Conservation (phyloP, 1,284 basidiomycete genomes). For the Entoloma clypeatum region DNA sequence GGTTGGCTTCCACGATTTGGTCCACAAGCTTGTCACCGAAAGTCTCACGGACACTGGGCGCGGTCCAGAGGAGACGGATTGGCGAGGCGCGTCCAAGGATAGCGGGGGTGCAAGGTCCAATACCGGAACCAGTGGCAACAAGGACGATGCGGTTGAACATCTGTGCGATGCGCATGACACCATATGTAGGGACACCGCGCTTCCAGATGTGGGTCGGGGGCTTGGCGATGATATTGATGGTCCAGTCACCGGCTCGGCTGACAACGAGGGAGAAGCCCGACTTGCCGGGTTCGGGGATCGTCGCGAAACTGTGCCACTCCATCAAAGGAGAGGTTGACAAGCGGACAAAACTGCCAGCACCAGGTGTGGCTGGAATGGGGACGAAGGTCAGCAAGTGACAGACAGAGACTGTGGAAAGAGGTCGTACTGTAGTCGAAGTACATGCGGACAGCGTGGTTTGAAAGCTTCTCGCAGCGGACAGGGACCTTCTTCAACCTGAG, state of each 20-base stretch:
- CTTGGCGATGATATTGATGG: conserved; percentile 44
- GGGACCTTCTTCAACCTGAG: conserved; percentile 49
- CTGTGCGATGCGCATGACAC: conserved; percentile 52
- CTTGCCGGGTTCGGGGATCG: conserved; percentile 47
- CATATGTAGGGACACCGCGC: conserved; percentile 52
- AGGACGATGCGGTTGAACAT: conserved; percentile 55
- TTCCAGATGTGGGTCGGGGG: conserved; percentile 56
- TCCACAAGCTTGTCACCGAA: conserved; percentile 58
- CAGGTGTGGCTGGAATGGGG: conserved; percentile 42
- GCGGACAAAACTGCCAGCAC: conserved; percentile 53
- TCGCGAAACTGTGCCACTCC: conserved; percentile 65
- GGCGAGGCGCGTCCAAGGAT: conserved; percentile 49
- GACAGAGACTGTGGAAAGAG: conserved; percentile 3
- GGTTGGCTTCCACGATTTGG: conserved; percentile 46
- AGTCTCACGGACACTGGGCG: conserved; percentile 55
- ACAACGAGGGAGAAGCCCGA: conserved; percentile 56
- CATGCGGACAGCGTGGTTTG: conserved; percentile 52
- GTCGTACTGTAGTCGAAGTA: conserved; percentile 51
- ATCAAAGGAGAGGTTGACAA: conserved; percentile 50
- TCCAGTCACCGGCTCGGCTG: conserved; percentile 60
- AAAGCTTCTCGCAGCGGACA: conserved; percentile 51
- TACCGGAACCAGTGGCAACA: conserved; percentile 60
- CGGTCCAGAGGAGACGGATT: conserved; percentile 56
- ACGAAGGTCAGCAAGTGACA: conserved; percentile 22
- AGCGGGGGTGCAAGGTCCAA: conserved; percentile 55